Evolutionary conservation across 2,329 filamentous ascomycete species (phyloP), one percentile per base, ranked within the genome.

Genomic region (Hymenotorrendiella dingleyae): DNA sequence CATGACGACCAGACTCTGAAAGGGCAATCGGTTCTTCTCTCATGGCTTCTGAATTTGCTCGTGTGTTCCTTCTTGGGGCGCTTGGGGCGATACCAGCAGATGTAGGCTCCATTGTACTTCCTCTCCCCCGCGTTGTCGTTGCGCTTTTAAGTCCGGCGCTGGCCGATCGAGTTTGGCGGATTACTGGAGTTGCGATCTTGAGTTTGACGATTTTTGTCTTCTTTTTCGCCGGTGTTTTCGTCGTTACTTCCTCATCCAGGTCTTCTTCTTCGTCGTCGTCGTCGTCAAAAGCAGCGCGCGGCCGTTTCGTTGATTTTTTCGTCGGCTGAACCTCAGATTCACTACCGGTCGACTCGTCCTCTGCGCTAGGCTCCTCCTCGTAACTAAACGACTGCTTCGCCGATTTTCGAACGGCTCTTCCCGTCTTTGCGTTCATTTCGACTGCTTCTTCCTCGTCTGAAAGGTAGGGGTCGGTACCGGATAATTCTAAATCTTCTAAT

Each of bases 1-100:
- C 71, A 49, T 82, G 78, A 43, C 68, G 71, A n/a, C 78, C 79
- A 6, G 78, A 82, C 52, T 69, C 74, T 5, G 78, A 74, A 11
- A 82, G 64, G 54, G 81, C 76, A 4, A 80, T 59, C 6, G 80
- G 68, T 32, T 78, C 74, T 22, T 74, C 71, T 0, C 67, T 66
- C 35, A 79, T 75, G 33, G 72, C 75, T 77, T 42, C 64, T 5
- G 57, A 57, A 38, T 56, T 53, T 37, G 57, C 58, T 29, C 58
- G 52, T 24, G 57, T 62, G 40, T 54, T 45, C 16, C 27, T 29
- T 29, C 27, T 11, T 29, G 12, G 12, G 12, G 27, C 16, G 27
- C 12, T 11, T 29, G 12, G 7, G 27, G 12, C 12, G 27, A 11
- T 5, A 29, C 51, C 53, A 36, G 53, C 53, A 43, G 56, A 56